Conservation (phyloP, 257 asterid genomes). For the Solanum etuberosum region DNA sequence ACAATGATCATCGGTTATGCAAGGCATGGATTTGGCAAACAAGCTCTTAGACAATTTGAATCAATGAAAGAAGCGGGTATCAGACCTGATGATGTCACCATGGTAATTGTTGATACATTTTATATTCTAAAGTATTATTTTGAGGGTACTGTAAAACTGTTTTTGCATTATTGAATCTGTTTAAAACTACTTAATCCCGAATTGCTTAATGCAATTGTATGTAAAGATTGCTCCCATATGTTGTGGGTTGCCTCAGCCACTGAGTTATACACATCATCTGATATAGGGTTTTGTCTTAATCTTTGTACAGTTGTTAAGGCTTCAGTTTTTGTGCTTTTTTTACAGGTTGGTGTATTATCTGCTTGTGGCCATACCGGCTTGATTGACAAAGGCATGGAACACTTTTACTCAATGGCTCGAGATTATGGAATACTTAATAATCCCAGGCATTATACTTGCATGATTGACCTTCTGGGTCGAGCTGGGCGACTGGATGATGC, state of each 20-base stretch:
- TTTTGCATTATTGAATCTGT: not conserved
- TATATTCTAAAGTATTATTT: not conserved
- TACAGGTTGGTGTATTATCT: slow-evolving; percentile 70
- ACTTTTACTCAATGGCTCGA: slow-evolving; percentile 58
- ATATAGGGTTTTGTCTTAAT: not conserved
- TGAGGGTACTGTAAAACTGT: not conserved
- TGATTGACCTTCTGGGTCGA: slow-evolving; percentile 90
- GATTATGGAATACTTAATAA: slow-evolving; percentile 63
- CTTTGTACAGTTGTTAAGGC: not conserved
- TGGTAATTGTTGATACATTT: slow-evolving; percentile 35
- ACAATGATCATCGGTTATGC: slow-evolving; percentile 84
- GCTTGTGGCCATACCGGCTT: slow-evolving; percentile 90
- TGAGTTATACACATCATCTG: not conserved
- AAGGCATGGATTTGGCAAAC: slow-evolving; percentile 77
- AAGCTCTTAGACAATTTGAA: slow-evolving; percentile 59
- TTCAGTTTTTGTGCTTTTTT: not conserved
- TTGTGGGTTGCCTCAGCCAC: not conserved
- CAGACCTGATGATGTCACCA: slow-evolving; percentile 79
- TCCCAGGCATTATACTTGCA: slow-evolving; percentile 80
- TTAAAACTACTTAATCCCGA: not conserved
- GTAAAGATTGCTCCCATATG: not conserved
- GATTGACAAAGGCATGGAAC: slow-evolving; percentile 57
- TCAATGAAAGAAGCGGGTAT: slow-evolving; percentile 39
- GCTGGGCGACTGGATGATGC: slow-evolving; percentile 87
- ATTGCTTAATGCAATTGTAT: not conserved